Conservation (phyloP, 208 protist genomes). For the Crithidia brevicula region DNA sequence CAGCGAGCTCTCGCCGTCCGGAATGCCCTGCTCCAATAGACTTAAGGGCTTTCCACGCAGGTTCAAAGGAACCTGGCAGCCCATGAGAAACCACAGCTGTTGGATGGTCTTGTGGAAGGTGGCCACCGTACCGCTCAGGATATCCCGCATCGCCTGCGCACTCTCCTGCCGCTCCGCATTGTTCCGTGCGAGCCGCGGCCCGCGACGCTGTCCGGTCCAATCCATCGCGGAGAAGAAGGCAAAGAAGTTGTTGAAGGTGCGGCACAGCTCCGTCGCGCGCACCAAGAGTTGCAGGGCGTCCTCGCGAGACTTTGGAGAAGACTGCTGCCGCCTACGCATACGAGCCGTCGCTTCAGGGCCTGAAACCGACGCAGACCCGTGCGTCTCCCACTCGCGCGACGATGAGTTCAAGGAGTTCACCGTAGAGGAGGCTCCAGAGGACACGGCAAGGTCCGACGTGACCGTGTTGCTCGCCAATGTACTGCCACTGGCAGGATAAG, state of each 20-base stretch:
- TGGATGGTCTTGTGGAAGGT: constrained; percentile 18
- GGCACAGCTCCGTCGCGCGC: constrained; percentile 24
- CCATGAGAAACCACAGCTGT: constrained; percentile 35
- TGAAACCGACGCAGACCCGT: neutral
- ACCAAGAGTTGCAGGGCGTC: constrained; percentile 21
- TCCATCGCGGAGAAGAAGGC: constrained; percentile 33
- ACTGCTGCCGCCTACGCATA: neutral
- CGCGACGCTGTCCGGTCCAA: constrained; percentile 22
- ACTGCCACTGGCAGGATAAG: no score
- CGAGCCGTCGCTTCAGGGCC: no score
- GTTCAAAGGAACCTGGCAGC: constrained; percentile 20
- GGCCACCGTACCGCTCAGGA: constrained; percentile 16
- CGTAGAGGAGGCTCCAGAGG: neutral
- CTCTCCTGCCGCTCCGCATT: constrained; percentile 24
- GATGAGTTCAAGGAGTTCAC: neutral
- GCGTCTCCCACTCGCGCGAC: neutral
- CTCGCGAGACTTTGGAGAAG: neutral
- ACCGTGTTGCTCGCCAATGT: no score
- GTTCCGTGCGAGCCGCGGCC: constrained; percentile 22
- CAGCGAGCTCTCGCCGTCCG: constrained; percentile 26
- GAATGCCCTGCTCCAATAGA: constrained; percentile 27
- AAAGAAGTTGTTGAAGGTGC: constrained; percentile 38
- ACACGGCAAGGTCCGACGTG: neutral
- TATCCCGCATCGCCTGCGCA: constrained; percentile 14
- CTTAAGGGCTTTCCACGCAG: constrained; percentile 8